A percentile compares a stretch with the other conserved stretches of the same genome.
These are phyloP conservation scores for Colletotrichum truncatum DNA, from an alignment of 2,329 filamentous ascomycete genomes.

Conservation along the genomic window DNA sequence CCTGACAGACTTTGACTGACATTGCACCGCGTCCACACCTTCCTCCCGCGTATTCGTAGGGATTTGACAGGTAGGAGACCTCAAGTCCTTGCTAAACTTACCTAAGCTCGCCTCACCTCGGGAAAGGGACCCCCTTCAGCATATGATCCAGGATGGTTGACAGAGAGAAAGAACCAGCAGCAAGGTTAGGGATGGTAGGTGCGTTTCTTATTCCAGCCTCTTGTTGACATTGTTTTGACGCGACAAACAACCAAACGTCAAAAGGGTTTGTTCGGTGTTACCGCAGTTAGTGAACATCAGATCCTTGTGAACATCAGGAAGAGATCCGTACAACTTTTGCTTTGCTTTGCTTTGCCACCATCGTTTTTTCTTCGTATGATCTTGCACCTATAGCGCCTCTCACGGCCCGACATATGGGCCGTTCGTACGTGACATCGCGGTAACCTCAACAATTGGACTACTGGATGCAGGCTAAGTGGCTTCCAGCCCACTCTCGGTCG, in stretches of 20 bases:
- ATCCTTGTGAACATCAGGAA: not conserved
- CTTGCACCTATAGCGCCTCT: not conserved
- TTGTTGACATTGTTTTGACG: not conserved
- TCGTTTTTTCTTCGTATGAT: not conserved
- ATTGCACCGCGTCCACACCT: not conserved
- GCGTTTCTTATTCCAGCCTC: not conserved
- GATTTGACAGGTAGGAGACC: not conserved
- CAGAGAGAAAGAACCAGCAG: not conserved
- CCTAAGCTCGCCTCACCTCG: not conserved
- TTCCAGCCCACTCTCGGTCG: constrained; percentile 12
- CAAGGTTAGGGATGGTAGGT: constrained; percentile 3
- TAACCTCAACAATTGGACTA: not conserved
- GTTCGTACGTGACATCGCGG: constrained; percentile 5
- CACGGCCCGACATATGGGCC: constrained; percentile 26
- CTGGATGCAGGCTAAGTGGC: constrained; percentile 7
- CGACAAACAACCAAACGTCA: not conserved
- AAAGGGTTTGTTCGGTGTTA: not conserved
- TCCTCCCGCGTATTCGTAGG: not conserved
- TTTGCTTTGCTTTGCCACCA: not conserved
- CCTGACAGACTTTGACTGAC: not conserved
- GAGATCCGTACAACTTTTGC: not conserved
- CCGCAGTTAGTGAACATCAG: not conserved
- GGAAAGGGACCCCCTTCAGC: not conserved
- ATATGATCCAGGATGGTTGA: not conserved
- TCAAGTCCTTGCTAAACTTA: not conserved